These are phyloP conservation scores for Anethum foeniculum DNA, from an alignment of 140 eudicot species.

Conservation along the genomic window DNA sequence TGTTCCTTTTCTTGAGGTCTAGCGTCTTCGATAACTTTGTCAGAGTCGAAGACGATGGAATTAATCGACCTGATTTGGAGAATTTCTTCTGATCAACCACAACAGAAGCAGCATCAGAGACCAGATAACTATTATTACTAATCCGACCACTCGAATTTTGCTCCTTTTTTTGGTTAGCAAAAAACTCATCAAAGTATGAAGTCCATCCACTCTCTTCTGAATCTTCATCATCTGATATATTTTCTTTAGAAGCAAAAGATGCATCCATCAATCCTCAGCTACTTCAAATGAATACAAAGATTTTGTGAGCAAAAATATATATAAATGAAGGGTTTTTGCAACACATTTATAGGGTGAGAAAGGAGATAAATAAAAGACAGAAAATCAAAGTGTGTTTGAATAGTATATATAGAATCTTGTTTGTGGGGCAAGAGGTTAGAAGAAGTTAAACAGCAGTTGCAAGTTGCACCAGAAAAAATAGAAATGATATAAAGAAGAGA, in stretches of 20 bases:
- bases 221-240: slow-evolving; percentile 4
- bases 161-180: slow-evolving; percentile 28
- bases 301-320: not conserved
- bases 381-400: not conserved
- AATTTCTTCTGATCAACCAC: slow-evolving; percentile 26
- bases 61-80: not conserved
- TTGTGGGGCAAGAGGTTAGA: slow-evolving; percentile 30
- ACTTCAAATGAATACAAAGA: not conserved
- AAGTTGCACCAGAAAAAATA: slow-evolving; percentile 21
- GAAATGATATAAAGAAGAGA: slow-evolving; percentile 16
- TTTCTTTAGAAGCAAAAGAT: slow-evolving; percentile 8
- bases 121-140: not conserved
- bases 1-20: slow-evolving; percentile 20
- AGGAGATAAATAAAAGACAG: not conserved
- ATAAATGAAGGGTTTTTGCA: not conserved
- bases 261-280: not conserved
- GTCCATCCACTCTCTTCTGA: slow-evolving; percentile 77
- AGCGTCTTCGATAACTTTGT: slow-evolving; percentile 37
- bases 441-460: slow-evolving; percentile 44
- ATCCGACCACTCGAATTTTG: not conserved
- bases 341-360: not conserved
- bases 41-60: not conserved
- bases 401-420: slow-evolving; percentile 15
- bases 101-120: slow-evolving; percentile 61
- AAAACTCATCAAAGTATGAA: slow-evolving; percentile 53